Conservation (phyloP, 768 basidiomycete species). For the Scleroderma citrinum region DNA sequence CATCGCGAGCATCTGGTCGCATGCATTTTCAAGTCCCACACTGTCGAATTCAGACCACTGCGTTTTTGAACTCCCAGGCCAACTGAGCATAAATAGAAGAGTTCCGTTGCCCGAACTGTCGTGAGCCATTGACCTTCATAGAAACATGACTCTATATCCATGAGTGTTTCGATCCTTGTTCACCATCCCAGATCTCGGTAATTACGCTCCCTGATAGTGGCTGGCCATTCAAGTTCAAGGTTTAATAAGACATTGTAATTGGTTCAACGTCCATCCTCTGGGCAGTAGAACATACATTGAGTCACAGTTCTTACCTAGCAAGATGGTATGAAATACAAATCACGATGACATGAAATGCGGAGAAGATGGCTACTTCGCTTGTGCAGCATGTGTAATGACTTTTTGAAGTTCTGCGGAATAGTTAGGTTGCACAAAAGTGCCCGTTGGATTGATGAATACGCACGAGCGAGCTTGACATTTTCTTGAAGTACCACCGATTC, state of each 20-base stretch:
- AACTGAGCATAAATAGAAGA: too few relatives aligned
- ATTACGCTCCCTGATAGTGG: too few relatives aligned
- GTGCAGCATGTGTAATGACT: slow-evolving; percentile 66
- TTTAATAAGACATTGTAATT: too few relatives aligned
- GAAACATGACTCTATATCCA: slow-evolving; percentile 54
- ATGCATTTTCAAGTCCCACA: too few relatives aligned
- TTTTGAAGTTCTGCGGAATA: slow-evolving; percentile 59
- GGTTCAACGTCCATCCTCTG: slow-evolving; percentile 75
- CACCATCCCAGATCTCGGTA: slow-evolving; percentile 87
- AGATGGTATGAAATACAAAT: slow-evolving; percentile 1
- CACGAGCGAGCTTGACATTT: slow-evolving; percentile 74
- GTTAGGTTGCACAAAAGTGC: neutral
- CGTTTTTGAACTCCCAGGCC: too few relatives aligned
- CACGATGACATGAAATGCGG: slow-evolving; percentile 6
- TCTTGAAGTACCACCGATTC: slow-evolving; percentile 83
- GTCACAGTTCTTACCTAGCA: too few relatives aligned
- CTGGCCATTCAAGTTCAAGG: too few relatives aligned
- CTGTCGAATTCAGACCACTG: too few relatives aligned
- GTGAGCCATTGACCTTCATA: slow-evolving; percentile 47
- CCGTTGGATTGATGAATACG: slow-evolving; percentile 24
- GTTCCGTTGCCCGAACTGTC: too few relatives aligned
- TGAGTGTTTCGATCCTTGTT: slow-evolving; percentile 64
- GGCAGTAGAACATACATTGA: too few relatives aligned
- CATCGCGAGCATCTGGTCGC: too few relatives aligned
- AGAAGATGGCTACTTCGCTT: slow-evolving; percentile 34